These are phyloP conservation scores for Mortierella hygrophila DNA, from an alignment of 192 early-diverging fungal genomes.

Conservation along the genomic window DNA sequence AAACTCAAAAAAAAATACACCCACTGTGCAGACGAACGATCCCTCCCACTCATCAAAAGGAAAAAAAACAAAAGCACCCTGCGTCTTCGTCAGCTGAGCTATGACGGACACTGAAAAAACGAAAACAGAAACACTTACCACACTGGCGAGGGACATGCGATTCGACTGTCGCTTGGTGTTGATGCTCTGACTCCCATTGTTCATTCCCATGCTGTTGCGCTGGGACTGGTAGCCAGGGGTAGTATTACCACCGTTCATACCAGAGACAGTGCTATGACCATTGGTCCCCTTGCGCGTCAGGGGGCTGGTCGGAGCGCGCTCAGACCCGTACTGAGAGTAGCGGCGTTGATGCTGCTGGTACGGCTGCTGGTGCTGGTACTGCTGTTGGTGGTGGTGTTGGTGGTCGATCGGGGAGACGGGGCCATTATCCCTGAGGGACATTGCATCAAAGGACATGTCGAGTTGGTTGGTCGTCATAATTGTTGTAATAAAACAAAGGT, in stretches of 20 bases:
- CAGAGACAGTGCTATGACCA: slow-evolving; percentile 1
- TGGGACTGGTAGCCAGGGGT: slow-evolving; percentile 39
- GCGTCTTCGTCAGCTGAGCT: not conserved
- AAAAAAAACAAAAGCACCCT: not conserved
- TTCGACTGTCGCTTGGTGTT: slow-evolving; percentile 43
- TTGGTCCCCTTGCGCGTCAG: slow-evolving; percentile 44
- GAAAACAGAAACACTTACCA: slow-evolving; percentile 33
- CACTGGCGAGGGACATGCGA: slow-evolving; percentile 48
- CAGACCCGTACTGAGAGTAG: slow-evolving; percentile 52
- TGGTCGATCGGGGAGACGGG: slow-evolving; percentile 42
- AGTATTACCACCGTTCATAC: not conserved
- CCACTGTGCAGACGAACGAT: too few relatives aligned
- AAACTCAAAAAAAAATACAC: too few relatives aligned
- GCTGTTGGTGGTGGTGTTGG: slow-evolving; percentile 20
- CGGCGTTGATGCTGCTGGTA: slow-evolving; percentile 44
- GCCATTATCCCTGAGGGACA: slow-evolving; percentile 51
- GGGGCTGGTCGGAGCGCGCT: slow-evolving; percentile 43
- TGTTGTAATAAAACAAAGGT: not conserved
- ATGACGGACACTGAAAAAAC: not conserved
- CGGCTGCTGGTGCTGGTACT: slow-evolving; percentile 6
- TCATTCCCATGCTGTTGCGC: slow-evolving; percentile 46
- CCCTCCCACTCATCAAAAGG: not conserved
- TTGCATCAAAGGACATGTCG: slow-evolving; percentile 54
- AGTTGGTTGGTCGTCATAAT: slow-evolving; percentile 52
- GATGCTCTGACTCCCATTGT: slow-evolving; percentile 34